Conservation (phyloP, 352 stramenopile genomes). For the Phytopythium delawarense region DNA sequence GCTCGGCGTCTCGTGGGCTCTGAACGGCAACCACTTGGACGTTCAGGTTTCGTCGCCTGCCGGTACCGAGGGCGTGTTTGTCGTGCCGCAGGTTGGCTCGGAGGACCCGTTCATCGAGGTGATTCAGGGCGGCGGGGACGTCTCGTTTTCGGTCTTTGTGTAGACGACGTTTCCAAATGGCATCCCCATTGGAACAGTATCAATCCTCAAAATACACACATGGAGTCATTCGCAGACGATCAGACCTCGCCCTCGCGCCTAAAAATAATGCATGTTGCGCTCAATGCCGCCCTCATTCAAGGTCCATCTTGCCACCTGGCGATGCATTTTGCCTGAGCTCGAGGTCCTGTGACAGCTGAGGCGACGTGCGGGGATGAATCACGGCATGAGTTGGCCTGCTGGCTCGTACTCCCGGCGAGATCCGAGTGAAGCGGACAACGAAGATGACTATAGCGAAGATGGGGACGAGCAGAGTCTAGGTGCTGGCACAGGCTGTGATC, state of each 20-base stretch:
- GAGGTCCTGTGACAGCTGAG: neutral
- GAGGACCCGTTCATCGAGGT: slow-evolving; percentile 7
- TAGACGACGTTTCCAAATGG: neutral
- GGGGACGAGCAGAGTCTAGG: neutral
- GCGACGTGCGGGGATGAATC: neutral
- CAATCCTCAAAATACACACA: too few species aligned
- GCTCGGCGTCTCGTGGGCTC: slow-evolving; percentile 10
- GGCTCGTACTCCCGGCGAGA: neutral
- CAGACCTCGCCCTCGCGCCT: too few species aligned
- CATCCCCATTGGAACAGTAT: too few species aligned
- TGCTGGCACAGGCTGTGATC: neutral
- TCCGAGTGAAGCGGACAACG: neutral
- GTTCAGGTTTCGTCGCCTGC: slow-evolving; percentile 14
- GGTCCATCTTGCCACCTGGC: neutral
- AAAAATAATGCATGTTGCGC: neutral
- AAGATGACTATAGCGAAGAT: neutral
- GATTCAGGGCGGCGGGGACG: slow-evolving; percentile 3
- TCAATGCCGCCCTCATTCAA: neutral
- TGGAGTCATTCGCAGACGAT: too few species aligned
- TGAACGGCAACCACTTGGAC: slow-evolving; percentile 6
- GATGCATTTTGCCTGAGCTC: neutral
- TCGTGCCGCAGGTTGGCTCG: slow-evolving; percentile 16
- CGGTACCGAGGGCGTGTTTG: slow-evolving; percentile 16
- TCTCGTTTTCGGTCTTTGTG: slow-evolving; percentile 7
- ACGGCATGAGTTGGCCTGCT: neutral